Evolutionary conservation across 169 alveolate species (phyloP).

Genomic region (Cryptosporidium viatorum): DNA sequence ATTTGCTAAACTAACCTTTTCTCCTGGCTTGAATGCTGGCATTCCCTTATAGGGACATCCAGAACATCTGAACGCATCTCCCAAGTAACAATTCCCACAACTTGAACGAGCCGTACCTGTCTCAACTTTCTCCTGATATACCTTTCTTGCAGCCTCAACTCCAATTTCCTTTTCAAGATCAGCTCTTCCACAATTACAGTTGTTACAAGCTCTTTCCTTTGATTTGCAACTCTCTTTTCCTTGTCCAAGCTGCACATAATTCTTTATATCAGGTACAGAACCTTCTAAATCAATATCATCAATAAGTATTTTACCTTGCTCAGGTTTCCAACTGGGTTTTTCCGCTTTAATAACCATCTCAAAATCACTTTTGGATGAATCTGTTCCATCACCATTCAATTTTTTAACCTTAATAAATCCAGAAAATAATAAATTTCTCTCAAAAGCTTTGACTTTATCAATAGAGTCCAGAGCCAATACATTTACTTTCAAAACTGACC

Average conservation of each 20-base stretch:
- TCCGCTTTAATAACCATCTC: slow-evolving; percentile 2
- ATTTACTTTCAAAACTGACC: slow-evolving; percentile 25
- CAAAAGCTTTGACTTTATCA: neutral
- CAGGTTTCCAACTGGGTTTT: slow-evolving; percentile 58
- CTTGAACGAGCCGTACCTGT: slow-evolving; percentile 86
- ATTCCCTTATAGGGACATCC: slow-evolving; percentile 93
- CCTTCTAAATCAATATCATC: slow-evolving; percentile 58
- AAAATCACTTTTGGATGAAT: neutral
- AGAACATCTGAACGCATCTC: slow-evolving; percentile 96
- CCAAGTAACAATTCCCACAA: slow-evolving; percentile 92
- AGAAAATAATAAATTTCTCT: slow-evolving; percentile 42
- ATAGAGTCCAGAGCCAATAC: neutral
- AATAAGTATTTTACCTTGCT: slow-evolving; percentile 22
- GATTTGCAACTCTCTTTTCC: slow-evolving; percentile 86
- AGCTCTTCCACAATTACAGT: slow-evolving; percentile 94
- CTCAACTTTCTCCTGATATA: slow-evolving; percentile 81
- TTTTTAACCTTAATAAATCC: slow-evolving; percentile 54
- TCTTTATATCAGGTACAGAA: slow-evolving; percentile 37
- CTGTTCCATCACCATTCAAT: neutral
- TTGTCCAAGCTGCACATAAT: slow-evolving; percentile 59
- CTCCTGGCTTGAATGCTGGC: slow-evolving; percentile 96
- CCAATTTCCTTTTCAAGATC: slow-evolving; percentile 85
- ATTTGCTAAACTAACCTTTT: slow-evolving; percentile 80
- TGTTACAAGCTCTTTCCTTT: slow-evolving; percentile 93
- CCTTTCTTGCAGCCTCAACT: slow-evolving; percentile 82